Evolutionary conservation across 2,329 filamentous ascomycete species (phyloP), one percentile per base, ranked within the genome.

Genomic region (Ilyonectria sp.): DNA sequence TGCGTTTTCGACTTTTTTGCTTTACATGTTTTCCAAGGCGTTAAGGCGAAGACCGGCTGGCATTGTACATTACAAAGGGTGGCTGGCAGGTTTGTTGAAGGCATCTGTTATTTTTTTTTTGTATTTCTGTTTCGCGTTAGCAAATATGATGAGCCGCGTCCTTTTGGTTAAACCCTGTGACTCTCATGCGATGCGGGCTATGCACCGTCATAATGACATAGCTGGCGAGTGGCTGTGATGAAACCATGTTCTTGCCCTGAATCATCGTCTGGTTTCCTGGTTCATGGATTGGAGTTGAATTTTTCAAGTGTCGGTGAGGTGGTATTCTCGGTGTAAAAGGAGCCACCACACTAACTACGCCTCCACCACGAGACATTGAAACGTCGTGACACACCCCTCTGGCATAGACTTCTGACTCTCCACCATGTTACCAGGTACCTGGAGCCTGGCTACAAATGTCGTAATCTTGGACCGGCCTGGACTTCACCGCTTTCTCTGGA

Each of bases 1-100:
- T 59, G 29, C 37, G 33, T 60, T 49, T 50, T 35, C 29, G 31
- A 15, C 40, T 19, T 64, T 54, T 53, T 60, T 59, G 29, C 46
- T 35, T 50, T 50, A 44, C 17, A 23, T 60, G 59, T 63, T 57
- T 53, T n/a, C 21, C 63, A 61, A 57, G 63, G 63, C 63, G 63
- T 66, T 63, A 15, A 13, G 63, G 58, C 63, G 63, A 46, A 58
- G 53, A 57, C 53, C 53, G 53, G 59, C 54, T 66, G 47, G 63
- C 63, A 66, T 66, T 66, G 63, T 66, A 63, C 59, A 66, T 62
- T 63, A 66, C 44, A 46, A 46, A 55, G 56, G 55, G 40, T 47
- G 62, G 62, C 43, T 60, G 56, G 58, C 35, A 49, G 46, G 58
- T 33, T 60, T 60, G 37, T 62, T 26, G 44, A 62, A 37, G 43